Conservation (phyloP, 345 rosid species). For the Eucalyptus shirleyi region DNA sequence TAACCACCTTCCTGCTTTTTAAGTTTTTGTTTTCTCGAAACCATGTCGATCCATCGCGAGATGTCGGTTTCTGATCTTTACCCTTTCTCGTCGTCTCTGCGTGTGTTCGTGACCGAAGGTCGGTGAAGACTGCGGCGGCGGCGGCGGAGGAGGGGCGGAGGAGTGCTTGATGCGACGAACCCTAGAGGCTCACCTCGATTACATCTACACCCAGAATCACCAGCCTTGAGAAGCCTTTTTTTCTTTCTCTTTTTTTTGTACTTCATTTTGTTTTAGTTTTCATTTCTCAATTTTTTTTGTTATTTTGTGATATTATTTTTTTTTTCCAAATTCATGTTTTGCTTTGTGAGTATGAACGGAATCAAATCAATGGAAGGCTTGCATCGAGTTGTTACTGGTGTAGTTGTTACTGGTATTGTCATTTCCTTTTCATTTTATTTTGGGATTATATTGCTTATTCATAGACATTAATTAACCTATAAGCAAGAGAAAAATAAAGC, state of each 20-base stretch:
- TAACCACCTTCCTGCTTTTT: fast-evolving
- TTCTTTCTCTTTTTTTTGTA: not conserved
- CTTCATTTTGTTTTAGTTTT: not conserved
- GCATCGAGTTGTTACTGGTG: not conserved
- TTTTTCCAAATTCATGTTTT: not conserved
- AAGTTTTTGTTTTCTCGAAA: not conserved
- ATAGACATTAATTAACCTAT: not conserved
- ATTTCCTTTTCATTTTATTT: not conserved
- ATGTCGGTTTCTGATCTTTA: not conserved
- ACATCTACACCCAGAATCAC: slow-evolving; percentile 6
- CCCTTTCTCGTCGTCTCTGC: not conserved
- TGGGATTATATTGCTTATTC: not conserved
- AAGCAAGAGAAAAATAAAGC: not conserved
- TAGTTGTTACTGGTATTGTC: not conserved
- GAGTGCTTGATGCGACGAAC: slow-evolving; percentile 7
- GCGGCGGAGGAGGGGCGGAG: not conserved
- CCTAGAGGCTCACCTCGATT: slow-evolving; percentile 2
- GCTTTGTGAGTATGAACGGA: not conserved
- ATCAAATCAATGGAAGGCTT: not conserved
- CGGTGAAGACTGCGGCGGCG: not conserved
- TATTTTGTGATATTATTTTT: not conserved
- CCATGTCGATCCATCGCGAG: not conserved
- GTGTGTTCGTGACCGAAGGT: not conserved
- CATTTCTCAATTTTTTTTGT: not conserved
- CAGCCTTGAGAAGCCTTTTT: not conserved